Evolutionary conservation across 2,329 filamentous ascomycete genomes (phyloP), one percentile per base, ranked within the genome.

Genomic region (Lasiodiplodia theobromae): DNA sequence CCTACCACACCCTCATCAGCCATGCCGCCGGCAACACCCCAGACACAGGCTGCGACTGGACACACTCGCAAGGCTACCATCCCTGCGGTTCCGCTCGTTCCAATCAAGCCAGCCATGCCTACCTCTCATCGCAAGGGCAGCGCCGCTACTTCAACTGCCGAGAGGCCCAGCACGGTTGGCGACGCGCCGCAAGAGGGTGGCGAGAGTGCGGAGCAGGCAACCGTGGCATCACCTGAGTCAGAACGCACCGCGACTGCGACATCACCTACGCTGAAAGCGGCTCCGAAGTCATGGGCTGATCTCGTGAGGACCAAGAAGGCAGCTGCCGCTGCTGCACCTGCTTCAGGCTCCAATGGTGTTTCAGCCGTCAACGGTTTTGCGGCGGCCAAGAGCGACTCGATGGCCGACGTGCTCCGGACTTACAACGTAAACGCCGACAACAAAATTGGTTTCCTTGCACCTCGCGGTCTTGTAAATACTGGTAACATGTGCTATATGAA

Each of bases 401-500:
- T 97, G 64, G 90, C 89, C 3, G 92, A 97, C 73, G 92, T 92
- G 44, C 85, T 99, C 65, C 86, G 86, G 62, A 87, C 88, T 34
- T 96, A 94, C 78, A 87, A 87, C 66, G 89, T 94, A 28, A 86
- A 88, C 68, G 84, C 85, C 47, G 85, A 86, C 57, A 83, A 86
- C 69, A 92, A 91, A 74, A 84, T 95, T 72, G 85, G 91, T 21
- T 97, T 97, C 76, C 86, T 99, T 63, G 93, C 98, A 81, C 96
- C 96, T 63, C 89, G 95, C 72, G 96, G 96, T 60, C 87, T 99
- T 76, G 92, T 97, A 73, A 99, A 99, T 81, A 96, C 95, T 51
- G 96, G 96, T 62, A 98, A 99, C 78, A 96, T 98, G 92, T 99
- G 96, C 82, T 99, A 99, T 82, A 98, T 99, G 96, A 99, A 98